Evolutionary conservation across 2,329 filamentous ascomycete genomes (phyloP).

Genomic region (Sclerotinia glacialis): DNA sequence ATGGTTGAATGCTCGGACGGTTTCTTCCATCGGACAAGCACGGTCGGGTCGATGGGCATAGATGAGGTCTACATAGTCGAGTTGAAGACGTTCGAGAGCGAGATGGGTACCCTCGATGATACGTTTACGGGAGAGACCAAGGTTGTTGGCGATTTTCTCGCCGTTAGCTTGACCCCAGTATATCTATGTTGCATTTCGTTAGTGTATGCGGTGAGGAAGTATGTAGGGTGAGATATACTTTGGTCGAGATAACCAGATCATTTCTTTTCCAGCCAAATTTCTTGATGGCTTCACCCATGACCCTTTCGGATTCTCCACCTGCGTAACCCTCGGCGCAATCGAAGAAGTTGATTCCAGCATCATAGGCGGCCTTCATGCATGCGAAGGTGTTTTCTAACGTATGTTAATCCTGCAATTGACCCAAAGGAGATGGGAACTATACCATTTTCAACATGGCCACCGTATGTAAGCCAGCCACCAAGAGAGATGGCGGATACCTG

Average conservation of each 20-base stretch:
- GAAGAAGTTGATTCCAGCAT: conserved; percentile 57
- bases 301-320: conserved; percentile 51
- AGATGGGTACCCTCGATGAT: conserved; percentile 63
- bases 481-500: conserved; percentile 72
- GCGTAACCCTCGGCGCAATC: conserved; percentile 56
- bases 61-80: conserved; percentile 65
- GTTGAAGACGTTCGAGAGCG: conserved; percentile 52
- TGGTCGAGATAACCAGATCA: conserved; percentile 57
- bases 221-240: conserved; percentile 39
- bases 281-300: conserved; percentile 56
- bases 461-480: conserved; percentile 72
- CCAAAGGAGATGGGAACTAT: conserved; percentile 22
- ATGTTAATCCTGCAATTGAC: conserved; percentile 11
- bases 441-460: conserved; percentile 68
- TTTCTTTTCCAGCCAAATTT: conserved; percentile 56
- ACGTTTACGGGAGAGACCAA: conserved; percentile 66
- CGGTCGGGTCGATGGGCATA: conserved; percentile 68
- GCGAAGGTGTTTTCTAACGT: conserved; percentile 54
- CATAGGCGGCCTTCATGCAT: conserved; percentile 60
- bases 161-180: conserved; percentile 63
- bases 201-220: neutral
- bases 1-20: conserved; percentile 68
- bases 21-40: conserved; percentile 67
- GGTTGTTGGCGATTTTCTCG: conserved; percentile 63
- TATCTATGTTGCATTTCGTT: conserved; percentile 45